phyloP scores from a whole-genome alignment of 2,329 filamentous ascomycete species.

The Dactylellina drechsleri region DNA sequence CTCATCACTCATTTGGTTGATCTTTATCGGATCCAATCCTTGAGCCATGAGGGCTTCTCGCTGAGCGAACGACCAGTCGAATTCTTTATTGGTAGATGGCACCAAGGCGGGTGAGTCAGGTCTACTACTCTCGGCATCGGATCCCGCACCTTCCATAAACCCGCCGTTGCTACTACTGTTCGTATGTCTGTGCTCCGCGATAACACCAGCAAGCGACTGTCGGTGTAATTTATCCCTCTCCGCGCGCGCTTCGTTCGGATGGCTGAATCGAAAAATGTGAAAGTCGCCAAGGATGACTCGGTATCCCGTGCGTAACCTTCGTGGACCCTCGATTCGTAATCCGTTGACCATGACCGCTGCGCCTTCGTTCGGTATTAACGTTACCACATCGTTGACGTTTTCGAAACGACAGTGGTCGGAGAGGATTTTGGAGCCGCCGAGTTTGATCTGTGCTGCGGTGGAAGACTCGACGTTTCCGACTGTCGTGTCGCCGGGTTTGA shows the following conservation, averaged over 20 bases:
- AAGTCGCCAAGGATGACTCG: conserved; percentile 97
- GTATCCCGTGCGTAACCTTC: conserved; percentile 87
- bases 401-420: conserved; percentile 94
- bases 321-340: conserved; percentile 84
- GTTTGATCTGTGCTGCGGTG: conserved; percentile 83
- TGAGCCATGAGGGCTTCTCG: conserved; percentile 81
- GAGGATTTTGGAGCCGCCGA: conserved; percentile 93
- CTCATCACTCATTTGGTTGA: conserved; percentile 88
- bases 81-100: conserved; percentile 75
- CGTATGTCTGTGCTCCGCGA: conserved; percentile 59
- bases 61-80: conserved; percentile 93
- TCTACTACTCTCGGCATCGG: conserved; percentile 80
- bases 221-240: conserved; percentile 79
- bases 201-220: conserved; percentile 71
- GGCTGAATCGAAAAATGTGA: conserved; percentile 98
- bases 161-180: conserved; percentile 74
- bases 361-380: conserved; percentile 85
- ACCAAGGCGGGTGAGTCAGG: conserved; percentile 81
- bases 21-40: conserved; percentile 87
- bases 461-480: conserved; percentile 94
- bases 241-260: conserved; percentile 92
- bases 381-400: conserved; percentile 92
- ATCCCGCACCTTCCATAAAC: conserved; percentile 62
- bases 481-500: conserved; percentile 92
- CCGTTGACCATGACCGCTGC: conserved; percentile 99